Conservation (phyloP, 495 filamentous ascomycete genomes). For the Hypoxylon crocopeplum region DNA sequence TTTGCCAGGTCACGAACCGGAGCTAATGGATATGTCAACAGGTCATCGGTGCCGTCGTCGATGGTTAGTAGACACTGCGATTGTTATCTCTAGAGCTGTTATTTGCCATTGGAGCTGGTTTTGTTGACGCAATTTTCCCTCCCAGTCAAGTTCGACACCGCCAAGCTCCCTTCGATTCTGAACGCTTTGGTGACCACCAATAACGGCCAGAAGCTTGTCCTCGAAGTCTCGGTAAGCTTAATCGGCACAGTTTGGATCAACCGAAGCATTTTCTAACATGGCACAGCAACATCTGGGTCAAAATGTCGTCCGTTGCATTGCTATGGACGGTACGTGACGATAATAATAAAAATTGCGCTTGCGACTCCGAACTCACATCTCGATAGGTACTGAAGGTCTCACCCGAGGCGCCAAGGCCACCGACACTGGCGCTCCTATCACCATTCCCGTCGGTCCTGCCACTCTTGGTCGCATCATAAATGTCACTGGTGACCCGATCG, state of each 20-base stretch:
- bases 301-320: constrained; percentile 99
- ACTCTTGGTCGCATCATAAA: constrained; percentile 99
- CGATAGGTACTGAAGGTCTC: constrained; percentile 96
- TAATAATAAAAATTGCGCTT: constrained; percentile 11
- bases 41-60: constrained; percentile 76
- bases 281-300: constrained; percentile 97
- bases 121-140: constrained; percentile 20
- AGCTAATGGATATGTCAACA: constrained; percentile 63
- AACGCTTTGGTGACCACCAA: constrained; percentile 94
- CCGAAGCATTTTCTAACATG: constrained; percentile 46
- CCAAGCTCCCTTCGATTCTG: constrained; percentile 94
- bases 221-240: constrained; percentile 92
- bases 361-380: constrained; percentile 39
- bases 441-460: constrained; percentile 91
- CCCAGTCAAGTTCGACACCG: constrained; percentile 88
- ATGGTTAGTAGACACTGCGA: constrained; percentile 61
- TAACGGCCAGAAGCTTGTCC: constrained; percentile 90
- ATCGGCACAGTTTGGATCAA: constrained; percentile 11
- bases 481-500: constrained; percentile 99
- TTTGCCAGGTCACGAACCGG: constrained; percentile 56
- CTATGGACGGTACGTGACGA: constrained; percentile 93
- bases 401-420: constrained; percentile 82
- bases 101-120: not conserved
- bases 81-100: not conserved
- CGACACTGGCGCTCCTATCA: constrained; percentile 95